Conservation (phyloP, 2,329 filamentous ascomycete genomes). For the Scedosporium boydii region DNA sequence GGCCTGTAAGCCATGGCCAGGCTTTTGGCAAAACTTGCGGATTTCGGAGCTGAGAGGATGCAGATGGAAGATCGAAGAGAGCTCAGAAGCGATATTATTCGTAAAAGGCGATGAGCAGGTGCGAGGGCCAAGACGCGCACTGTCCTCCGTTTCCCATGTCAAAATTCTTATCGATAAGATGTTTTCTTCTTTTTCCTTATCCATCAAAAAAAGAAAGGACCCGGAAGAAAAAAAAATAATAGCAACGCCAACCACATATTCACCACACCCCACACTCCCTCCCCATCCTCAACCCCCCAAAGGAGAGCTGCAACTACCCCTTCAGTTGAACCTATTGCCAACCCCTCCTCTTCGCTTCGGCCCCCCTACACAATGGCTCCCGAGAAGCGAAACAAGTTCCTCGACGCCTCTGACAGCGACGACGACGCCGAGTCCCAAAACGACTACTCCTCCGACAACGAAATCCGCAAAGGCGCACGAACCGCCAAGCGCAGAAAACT, state of each 20-base stretch:
- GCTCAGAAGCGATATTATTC: too few species aligned
- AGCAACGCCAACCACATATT: too few species aligned
- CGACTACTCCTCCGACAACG: constrained; percentile 61
- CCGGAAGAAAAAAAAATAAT: too few species aligned
- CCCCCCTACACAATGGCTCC: constrained; percentile 3
- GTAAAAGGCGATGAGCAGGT: background rate
- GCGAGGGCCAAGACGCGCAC: background rate
- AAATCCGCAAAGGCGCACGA: constrained; percentile 56
- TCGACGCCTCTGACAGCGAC: constrained; percentile 26
- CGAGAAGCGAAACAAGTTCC: constrained; percentile 8
- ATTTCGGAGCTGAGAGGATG: too few species aligned
- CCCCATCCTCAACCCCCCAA: too few species aligned
- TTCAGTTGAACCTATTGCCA: too few species aligned
- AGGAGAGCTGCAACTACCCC: too few species aligned
- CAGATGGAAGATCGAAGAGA: too few species aligned
- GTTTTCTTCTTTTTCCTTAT: background rate
- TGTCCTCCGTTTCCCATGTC: background rate
- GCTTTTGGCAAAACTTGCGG: too few species aligned
- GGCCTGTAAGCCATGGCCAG: too few species aligned
- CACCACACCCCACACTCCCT: too few species aligned
- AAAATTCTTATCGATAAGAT: background rate
- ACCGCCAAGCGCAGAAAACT: constrained; percentile 55
- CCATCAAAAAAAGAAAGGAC: background rate
- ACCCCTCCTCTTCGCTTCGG: too few species aligned
- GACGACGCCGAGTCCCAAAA: constrained; percentile 41